Evolutionary conservation across 2,329 filamentous ascomycete genomes (phyloP).

Genomic region (Fusarium avenaceum): DNA sequence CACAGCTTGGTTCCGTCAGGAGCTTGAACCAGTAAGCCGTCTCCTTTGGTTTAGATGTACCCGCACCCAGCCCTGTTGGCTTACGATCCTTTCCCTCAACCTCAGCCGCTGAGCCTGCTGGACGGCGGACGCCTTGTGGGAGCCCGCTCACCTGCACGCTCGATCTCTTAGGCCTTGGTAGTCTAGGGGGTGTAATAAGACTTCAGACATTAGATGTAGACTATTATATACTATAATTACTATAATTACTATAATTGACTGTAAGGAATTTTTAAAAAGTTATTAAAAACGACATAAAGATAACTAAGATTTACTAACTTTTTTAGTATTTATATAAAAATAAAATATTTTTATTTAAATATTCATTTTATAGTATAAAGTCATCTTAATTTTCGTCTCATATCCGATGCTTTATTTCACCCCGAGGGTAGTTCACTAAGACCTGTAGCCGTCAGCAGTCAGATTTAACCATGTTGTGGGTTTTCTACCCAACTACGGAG

Average conservation of each 20-base stretch:
- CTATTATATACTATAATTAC: no score
- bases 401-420: no score
- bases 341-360: no score
- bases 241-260: no score
- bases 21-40: conserved; percentile 33
- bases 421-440: conserved; percentile 4
- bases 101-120: conserved; percentile 45
- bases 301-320: no score
- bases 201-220: no score
- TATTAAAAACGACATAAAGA: no score
- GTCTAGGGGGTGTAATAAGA: no score
- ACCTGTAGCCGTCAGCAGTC: conserved; percentile 35
- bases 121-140: conserved; percentile 43
- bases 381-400: no score
- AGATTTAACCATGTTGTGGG: conserved; percentile 42
- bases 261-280: no score
- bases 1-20: conserved; percentile 22
- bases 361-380: no score
- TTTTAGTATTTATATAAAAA: no score
- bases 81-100: conserved; percentile 45
- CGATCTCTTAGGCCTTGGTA: conserved; percentile 21
- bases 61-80: conserved; percentile 46
- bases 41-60: conserved; percentile 23
- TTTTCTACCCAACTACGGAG: conserved; percentile 6
- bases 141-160: conserved; percentile 40